Base-by-base conservation (phyloP, 306 rosid genomes). In the Rosa persica region DNA sequence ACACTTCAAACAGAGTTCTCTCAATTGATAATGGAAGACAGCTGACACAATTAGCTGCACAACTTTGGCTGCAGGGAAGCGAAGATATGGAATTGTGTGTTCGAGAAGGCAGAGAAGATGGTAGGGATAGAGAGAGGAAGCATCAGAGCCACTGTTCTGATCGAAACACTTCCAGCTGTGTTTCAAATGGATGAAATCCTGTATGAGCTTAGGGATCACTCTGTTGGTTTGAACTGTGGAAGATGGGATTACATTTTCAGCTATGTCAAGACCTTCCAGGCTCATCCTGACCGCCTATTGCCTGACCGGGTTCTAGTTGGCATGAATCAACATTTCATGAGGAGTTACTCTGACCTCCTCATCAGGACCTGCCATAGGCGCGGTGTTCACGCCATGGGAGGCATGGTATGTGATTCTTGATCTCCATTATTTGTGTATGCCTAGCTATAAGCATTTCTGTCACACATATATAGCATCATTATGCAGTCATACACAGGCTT, bases 231-330 rank as follows among this genome's bases (percentile, higher is more conserved):
- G 51, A 95, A 95, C 83, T 91, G 98, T 79, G 98, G 98, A 46
- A 87, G 98, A 40, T 92, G 98, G 98, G 98, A 95, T 87, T 95
- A 92, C 85, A 95, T 95, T 49, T 92, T 95, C 78, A 95, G 98
- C 84, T 95, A 95, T 81, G 93, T 95, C 70, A 95, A 92, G 81
- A 95, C 98, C 78, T 95, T 95, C 78, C 97, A 89, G 73, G 88
- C 86, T 85, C 96, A 92, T 84, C 86, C 91, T 0, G 89, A 95
- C 79, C 96, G 98, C 66, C 84, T 95, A 3, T 83, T 95, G 27
- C 98, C 98, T 0, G 97, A 92, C 80, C 83, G 98, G 38, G 89
- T 91, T 70, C 97, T 52, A 10, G 97, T 95, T 47, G 96, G 98
- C 57, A 95, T 95, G 98, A 73, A 85, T 66, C 98, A 95, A 78